Conservation (phyloP, 306 rosid species). For the Prunus mira region DNA sequence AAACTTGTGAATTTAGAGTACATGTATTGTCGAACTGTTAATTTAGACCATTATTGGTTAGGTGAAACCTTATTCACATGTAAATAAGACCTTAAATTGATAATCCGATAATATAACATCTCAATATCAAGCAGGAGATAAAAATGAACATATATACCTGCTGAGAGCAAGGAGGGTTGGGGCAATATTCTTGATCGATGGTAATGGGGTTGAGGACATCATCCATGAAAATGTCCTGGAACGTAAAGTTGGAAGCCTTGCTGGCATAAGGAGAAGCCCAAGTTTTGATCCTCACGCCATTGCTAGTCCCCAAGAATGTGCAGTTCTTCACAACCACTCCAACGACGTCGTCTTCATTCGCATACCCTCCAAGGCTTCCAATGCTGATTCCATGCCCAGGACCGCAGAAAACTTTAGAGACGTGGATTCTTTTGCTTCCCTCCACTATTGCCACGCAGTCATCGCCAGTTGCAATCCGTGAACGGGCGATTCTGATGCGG, state of each 20-base stretch:
- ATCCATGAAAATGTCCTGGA: constrained; percentile 47
- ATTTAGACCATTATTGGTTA: background rate
- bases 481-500: constrained; percentile 24
- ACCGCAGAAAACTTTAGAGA: constrained; percentile 42
- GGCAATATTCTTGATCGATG: constrained; percentile 64
- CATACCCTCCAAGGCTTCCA: constrained; percentile 51
- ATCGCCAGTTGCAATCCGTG: constrained; percentile 45
- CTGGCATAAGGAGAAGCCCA: constrained; percentile 38
- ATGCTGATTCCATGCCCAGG: constrained; percentile 80
- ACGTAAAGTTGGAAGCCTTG: constrained; percentile 32
- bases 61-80: background rate
- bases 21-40: background rate
- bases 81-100: background rate
- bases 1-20: too few relatives aligned
- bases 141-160: constrained; percentile 25
- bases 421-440: constrained; percentile 30
- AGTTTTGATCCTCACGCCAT: constrained; percentile 67
- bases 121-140: background rate
- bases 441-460: constrained; percentile 55
- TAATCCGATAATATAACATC: background rate
- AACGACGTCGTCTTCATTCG: constrained; percentile 30
- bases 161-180: constrained; percentile 17
- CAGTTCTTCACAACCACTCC: constrained; percentile 44
- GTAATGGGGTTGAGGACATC: constrained; percentile 41
- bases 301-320: constrained; percentile 29